Evolutionary conservation across 495 filamentous ascomycete genomes (phyloP), one percentile per base, ranked within the genome.

Genomic region (Viridothelium virens): DNA sequence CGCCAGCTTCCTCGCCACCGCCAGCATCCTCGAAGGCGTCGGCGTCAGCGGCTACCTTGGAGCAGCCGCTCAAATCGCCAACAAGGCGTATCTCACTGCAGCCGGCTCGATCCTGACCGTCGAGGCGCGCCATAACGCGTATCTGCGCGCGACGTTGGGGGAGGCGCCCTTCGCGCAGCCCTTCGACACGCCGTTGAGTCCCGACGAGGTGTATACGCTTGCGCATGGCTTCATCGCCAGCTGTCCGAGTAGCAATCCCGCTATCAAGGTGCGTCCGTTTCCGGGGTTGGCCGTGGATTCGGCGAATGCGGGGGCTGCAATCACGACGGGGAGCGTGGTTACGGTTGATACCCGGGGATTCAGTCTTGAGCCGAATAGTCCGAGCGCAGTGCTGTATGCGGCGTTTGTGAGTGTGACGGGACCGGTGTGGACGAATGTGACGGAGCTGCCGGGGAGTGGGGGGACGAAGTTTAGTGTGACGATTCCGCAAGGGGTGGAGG

Each of bases 61-160:
- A 33, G 85, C 85, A 1, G 86, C 85, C 2, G 81, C 82, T 1
- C 76, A 79, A 33, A 84, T 88, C 70, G 75, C 80, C 69, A 77
- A 78, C 65, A 78, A 80, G 25, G 71, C 66, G 7, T 83, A 81
- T 70, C 77, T 88, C 38, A 84, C 83, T n/a, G 84, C 81, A 3
- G 86, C 86, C 7, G 85, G 80, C 36, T 81, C 80, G 47, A 88
- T 89, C 69, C 74, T 87, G 38, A 85, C 86, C 53, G 77, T 86
- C 31, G 86, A 88, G 69, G 79, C 84, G 44, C 81, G 86, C 3
- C 86, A 88, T 76, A 82, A 77, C 38, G 76, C 85, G 6, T 84
- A 82, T 72, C 77, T 87, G 63, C 84, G 86, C 61, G 76, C 77
- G 47, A 74, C 79, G 3, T 75, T 81, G 9, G 73, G 77, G 9